Evolutionary conservation across 108 stramenopile species (phyloP), one percentile per base, ranked within the genome.

Genomic region (Stephanodiscus minutulus): DNA sequence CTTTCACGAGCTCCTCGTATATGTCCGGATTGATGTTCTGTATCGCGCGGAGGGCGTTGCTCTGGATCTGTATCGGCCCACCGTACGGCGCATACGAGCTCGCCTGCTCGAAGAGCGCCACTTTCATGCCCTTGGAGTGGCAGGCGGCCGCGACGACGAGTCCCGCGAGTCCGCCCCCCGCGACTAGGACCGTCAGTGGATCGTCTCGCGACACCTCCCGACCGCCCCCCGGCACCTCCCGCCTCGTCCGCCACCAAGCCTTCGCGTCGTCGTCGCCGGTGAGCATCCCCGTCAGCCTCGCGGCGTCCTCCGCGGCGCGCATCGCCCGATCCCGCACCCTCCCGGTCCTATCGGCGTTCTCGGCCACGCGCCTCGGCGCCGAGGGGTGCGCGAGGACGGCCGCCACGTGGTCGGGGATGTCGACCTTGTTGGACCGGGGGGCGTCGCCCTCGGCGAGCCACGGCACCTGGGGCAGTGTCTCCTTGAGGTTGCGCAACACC

Each of bases 11-110:
- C 64, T 95, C 94, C 61, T 93, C 85, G 55, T 72, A 97, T 55
- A 92, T 70, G 9, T 60, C 67, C 9, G 85, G 80, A 68, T 91
- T 94, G 86, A 98, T 96, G 21, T 89, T 87, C 81, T 97, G 72
- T 59, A 98, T 76, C 22, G 95, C 92, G n/a, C 92, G 72, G 52
- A 98, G 79, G 8, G 98, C 98, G 73, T 98, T 98, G 56, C 91
- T 93, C 72, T 96, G 96, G 46, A 98, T 93, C 81, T 98, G 98
- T 78, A 98, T 98, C n/a, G 96, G 98, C 29, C 98, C 98, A 39
- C 98, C 98, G 62, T 97, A 98, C 31, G 96, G 95, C 57, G 95
- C 92, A 70, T 96, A 96, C 15, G 79, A 78, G 20, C 85, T 85
- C 12, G 95, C 95, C 81, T 96, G 95, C 74, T 96, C 95, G 62